Conservation (phyloP, 139 green algal genomes). For the Picochlorum costavermella region DNA sequence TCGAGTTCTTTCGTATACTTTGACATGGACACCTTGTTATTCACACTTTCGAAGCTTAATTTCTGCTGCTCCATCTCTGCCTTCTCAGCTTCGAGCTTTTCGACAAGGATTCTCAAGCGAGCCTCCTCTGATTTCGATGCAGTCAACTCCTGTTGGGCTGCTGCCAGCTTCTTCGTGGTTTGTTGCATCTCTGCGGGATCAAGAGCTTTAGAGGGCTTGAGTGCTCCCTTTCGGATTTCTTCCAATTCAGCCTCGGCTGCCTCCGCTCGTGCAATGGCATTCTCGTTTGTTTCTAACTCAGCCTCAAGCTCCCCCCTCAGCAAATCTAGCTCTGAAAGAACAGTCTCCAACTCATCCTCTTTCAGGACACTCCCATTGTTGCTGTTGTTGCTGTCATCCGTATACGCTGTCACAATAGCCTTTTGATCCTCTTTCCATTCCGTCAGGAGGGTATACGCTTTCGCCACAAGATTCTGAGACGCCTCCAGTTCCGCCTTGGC, state of each 20-base stretch:
- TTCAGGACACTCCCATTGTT: neutral
- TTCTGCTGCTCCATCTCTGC: neutral
- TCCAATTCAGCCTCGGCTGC: constrained; percentile 8
- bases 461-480: neutral
- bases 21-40: too few relatives aligned
- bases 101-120: neutral
- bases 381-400: neutral
- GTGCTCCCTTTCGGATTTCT: neutral
- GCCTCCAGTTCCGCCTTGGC: neutral
- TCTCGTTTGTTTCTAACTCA: constrained; percentile 9
- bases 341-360: constrained; percentile 13
- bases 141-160: too few relatives aligned
- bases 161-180: neutral
- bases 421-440: neutral
- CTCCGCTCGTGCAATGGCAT: neutral
- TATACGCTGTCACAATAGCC: neutral
- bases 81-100: constrained; percentile 1
- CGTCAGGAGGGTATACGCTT: neutral
- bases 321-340: constrained; percentile 27
- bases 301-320: constrained; percentile 19
- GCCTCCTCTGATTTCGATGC: neutral
- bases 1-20: too few relatives aligned
- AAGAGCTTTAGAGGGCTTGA: neutral
- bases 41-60: neutral
- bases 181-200: neutral